Evolutionary conservation across 768 basidiomycete species (phyloP).

Genomic region (Roridomyces roridus): DNA sequence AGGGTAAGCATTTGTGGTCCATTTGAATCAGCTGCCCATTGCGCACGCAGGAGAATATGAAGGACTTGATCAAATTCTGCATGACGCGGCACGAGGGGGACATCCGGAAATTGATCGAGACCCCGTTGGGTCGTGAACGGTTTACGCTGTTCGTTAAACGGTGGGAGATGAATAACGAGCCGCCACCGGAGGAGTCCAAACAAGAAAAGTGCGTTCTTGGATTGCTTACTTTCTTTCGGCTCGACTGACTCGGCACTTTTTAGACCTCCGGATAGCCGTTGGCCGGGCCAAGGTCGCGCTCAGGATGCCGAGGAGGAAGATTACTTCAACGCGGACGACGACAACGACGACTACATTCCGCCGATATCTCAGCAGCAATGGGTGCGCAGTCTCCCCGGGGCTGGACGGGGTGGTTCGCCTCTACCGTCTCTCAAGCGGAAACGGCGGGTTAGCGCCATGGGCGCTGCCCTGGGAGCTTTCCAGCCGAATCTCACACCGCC

Average conservation of each 20-base stretch:
- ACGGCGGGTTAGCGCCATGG: slow-evolving; percentile 51
- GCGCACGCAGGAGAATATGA: slow-evolving; percentile 77
- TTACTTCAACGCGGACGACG: slow-evolving; percentile 92
- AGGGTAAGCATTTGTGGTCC: slow-evolving; percentile 53
- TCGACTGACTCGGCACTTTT: slow-evolving; percentile 14
- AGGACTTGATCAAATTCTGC: slow-evolving; percentile 81
- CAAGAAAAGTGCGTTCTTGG: slow-evolving; percentile 51
- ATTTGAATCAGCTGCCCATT: neutral
- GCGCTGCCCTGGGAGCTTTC: slow-evolving; percentile 50
- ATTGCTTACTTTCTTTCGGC: slow-evolving; percentile 8
- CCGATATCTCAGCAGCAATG: slow-evolving; percentile 45
- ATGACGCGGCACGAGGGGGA: slow-evolving; percentile 77
- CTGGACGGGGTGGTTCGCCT: slow-evolving; percentile 30
- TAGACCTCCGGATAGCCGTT: slow-evolving; percentile 51
- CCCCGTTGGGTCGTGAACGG: slow-evolving; percentile 65
- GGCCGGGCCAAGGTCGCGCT: slow-evolving; percentile 52
- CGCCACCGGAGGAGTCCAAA: slow-evolving; percentile 60
- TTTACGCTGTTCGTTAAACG: slow-evolving; percentile 77
- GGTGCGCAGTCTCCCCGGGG: slow-evolving; percentile 34
- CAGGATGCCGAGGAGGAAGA: slow-evolving; percentile 86
- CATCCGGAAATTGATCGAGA: slow-evolving; percentile 67
- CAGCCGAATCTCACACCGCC: slow-evolving; percentile 43
- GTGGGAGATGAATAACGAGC: slow-evolving; percentile 94
- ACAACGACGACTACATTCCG: slow-evolving; percentile 52
- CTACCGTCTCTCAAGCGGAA: slow-evolving; percentile 59